Evolutionary conservation across 768 basidiomycete genomes (phyloP).

Genomic region (Macrolepiota dolichaula): DNA sequence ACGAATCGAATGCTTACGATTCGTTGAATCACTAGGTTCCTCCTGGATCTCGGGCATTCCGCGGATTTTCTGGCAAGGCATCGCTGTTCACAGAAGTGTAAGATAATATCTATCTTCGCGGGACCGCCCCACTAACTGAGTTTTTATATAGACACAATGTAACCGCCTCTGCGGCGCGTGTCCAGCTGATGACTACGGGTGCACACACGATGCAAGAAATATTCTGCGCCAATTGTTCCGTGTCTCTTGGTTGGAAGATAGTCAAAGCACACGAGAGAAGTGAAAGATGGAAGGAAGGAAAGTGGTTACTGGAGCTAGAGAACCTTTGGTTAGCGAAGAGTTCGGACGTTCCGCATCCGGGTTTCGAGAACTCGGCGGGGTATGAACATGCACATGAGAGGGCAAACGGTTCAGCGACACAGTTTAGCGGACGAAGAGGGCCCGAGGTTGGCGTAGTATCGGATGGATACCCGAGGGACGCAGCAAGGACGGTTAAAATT

Average conservation of each 20-base stretch:
- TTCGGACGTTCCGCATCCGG: slow-evolving; percentile 5
- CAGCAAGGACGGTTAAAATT: slow-evolving; percentile 19
- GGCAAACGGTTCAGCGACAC: no score
- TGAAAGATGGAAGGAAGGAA: slow-evolving; percentile 64
- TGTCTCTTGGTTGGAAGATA: slow-evolving; percentile 64
- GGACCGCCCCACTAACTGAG: neutral
- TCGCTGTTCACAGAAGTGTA: slow-evolving; percentile 56
- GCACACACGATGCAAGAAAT: slow-evolving; percentile 62
- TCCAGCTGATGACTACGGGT: slow-evolving; percentile 61
- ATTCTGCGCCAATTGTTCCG: slow-evolving; percentile 43
- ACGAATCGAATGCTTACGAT: slow-evolving; percentile 3
- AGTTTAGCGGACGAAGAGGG: neutral
- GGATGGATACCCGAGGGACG: slow-evolving; percentile 15
- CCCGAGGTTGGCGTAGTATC: slow-evolving; percentile 19
- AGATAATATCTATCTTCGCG: slow-evolving; percentile 18
- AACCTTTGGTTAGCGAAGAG: slow-evolving; percentile 26
- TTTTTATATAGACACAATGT: slow-evolving; percentile 41
- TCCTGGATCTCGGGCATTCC: slow-evolving; percentile 42
- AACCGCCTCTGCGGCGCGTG: slow-evolving; percentile 37
- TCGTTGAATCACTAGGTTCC: slow-evolving; percentile 33
- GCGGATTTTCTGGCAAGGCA: slow-evolving; percentile 57
- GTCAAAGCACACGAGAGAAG: slow-evolving; percentile 50
- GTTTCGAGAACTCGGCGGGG: neutral
- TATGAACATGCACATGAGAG: neutral
- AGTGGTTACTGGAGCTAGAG: slow-evolving; percentile 56